Percentiles rank a stretch among this genome's conserved stretches.
Conservation (phyloP, 164 flowering plant genomes). For the Paratinospora sagittata region DNA sequence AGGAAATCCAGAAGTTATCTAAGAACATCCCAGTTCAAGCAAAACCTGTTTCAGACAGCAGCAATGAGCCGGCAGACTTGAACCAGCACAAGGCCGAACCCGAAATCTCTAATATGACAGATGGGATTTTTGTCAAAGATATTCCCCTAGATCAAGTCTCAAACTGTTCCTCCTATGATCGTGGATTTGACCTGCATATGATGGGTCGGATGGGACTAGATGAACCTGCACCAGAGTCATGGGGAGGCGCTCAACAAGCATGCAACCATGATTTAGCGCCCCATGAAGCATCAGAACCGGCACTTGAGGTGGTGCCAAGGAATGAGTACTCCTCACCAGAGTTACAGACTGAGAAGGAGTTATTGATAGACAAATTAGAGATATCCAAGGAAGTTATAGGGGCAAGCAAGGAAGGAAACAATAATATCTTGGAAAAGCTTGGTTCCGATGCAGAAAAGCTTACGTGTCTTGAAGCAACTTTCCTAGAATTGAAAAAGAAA, state of each 20-base stretch:
- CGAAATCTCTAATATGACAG: constrained; percentile 24
- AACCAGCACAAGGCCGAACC: constrained; percentile 24
- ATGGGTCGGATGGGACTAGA: constrained; percentile 31
- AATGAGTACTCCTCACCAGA: constrained; percentile 32
- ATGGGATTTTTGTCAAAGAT: constrained; percentile 56
- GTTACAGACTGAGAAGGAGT: constrained; percentile 46
- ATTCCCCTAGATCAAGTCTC: constrained; percentile 75
- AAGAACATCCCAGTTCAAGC: constrained; percentile 14
- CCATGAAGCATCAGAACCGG: constrained; percentile 14
- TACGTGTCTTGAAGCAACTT: constrained; percentile 61
- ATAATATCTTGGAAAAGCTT: constrained; percentile 66
- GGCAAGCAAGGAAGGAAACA: constrained; percentile 37
- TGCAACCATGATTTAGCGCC: constrained; percentile 8
- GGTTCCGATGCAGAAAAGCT: constrained; percentile 69
- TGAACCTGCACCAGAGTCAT: constrained; percentile 64
- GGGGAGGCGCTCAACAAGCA: constrained; percentile 55
- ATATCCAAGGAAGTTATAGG: constrained; percentile 39
- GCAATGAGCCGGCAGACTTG: constrained; percentile 15
- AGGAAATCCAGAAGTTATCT: constrained; percentile 32
- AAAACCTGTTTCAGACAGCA: constrained; percentile 12
- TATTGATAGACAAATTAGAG: constrained; percentile 67
- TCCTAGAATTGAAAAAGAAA: constrained; percentile 66
- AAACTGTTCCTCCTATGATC: constrained; percentile 27
- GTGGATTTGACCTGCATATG: constrained; percentile 14
- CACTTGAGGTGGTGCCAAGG: constrained; percentile 16